phyloP scores from a whole-genome alignment of 768 basidiomycete genomes.

The Imleria badia region DNA sequence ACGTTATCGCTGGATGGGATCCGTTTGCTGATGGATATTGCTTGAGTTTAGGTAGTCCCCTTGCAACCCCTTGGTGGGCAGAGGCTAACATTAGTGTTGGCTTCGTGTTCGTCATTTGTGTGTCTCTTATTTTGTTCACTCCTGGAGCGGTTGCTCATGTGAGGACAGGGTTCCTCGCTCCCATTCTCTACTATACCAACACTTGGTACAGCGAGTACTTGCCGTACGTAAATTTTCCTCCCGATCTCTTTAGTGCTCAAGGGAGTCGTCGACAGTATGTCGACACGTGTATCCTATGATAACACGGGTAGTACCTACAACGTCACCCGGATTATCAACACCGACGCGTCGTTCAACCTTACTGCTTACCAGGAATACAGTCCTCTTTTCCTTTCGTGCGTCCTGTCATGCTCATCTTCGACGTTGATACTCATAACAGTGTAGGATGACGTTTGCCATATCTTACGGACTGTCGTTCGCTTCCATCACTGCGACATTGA shows the following conservation, averaged over 20 bases:
- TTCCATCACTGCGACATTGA: constrained; percentile 70
- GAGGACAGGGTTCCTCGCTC: constrained; percentile 51
- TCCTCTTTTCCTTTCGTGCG: constrained; percentile 57
- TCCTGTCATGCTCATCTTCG: not conserved
- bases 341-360: constrained; percentile 54
- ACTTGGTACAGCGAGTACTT: constrained; percentile 56
- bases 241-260: not conserved
- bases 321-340: constrained; percentile 53
- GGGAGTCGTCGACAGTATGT: constrained; percentile 41
- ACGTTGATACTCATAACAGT: not conserved
- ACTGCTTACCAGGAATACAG: constrained; percentile 55
- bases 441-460: constrained; percentile 64
- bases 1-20: not conserved
- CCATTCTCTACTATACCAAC: constrained; percentile 68
- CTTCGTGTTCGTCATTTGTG: constrained; percentile 70
- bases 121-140: constrained; percentile 35
- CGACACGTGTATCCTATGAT: constrained; percentile 64
- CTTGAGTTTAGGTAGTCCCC: constrained; percentile 40
- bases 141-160: constrained; percentile 52
- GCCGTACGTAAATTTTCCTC: constrained; percentile 40
- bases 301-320: constrained; percentile 61
- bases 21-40: not conserved
- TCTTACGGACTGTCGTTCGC: constrained; percentile 85
- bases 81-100: constrained; percentile 66
- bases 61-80: constrained; percentile 84